Evolutionary conservation across 148 eudicot genomes (phyloP), one percentile per base, ranked within the genome.

Genomic region (Hydrangea macrophylla): DNA sequence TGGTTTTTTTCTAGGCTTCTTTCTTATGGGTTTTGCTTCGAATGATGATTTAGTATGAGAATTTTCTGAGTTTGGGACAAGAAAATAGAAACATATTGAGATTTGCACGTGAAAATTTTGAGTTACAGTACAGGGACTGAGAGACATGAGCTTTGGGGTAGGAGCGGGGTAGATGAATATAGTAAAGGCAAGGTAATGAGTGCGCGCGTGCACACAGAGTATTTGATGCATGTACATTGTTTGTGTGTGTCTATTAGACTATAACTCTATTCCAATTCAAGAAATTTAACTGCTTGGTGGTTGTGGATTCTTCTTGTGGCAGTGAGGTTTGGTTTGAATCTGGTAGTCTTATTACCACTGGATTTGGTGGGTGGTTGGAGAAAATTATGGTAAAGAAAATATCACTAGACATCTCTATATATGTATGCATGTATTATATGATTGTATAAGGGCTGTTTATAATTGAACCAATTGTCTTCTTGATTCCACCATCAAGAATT

Each of bases 301-400:
- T 76, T 82, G 83, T 73, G 74, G 62, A 70, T 74, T 42, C 73
- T 82, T 78, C 67, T 69, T 50, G 70, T 73, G 70, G 54, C 77
- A 84, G 91, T 80, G 65, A 87, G 70, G 92, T 73, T 74, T 79
- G 87, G 86, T 80, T 75, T 64, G 82, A 82, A 79, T 74, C 64
- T 71, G 77, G 65, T 71, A 61, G 68, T 74, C 65, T 58, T 60
- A 11, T 69, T 58, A 66, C 69, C 35, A 36, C 15, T 39, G 70
- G 50, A 69, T 76, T 80, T 84, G 89, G 88, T 85, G 79, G 79
- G 80, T 78, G 31, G 80, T 76, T 76, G 79, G 69, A 78, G 61
- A 68, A 61, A 75, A 61, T 31, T 22, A 66, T 77, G 72, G 70
- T 70, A 71, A 66, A 75, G 63, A 42, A 58, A 53, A 35, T 23